Evolutionary conservation across 2,329 filamentous ascomycete species (phyloP).

Genomic region (Byssothecium circinans): DNA sequence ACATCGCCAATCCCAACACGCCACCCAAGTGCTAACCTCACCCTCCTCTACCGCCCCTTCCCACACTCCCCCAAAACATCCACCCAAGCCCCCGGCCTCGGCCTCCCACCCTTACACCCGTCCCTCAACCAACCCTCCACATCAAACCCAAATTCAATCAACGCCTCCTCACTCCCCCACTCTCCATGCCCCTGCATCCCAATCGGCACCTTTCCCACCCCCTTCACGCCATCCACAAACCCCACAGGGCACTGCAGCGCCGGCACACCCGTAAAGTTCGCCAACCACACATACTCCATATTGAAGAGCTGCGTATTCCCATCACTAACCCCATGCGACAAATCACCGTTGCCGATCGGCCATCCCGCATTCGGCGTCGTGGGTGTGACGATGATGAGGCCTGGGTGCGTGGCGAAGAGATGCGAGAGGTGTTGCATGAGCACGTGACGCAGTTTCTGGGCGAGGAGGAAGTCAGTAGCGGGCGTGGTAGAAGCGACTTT

Average conservation of each 20-base stretch:
- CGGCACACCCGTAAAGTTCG: constrained; percentile 80
- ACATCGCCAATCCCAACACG: too few relatives aligned
- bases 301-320: constrained; percentile 71
- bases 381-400: constrained; percentile 76
- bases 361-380: constrained; percentile 76
- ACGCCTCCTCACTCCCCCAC: constrained; percentile 56
- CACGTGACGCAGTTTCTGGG: constrained; percentile 71
- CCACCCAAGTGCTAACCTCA: too few relatives aligned
- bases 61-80: constrained; percentile 37
- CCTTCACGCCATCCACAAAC: constrained; percentile 62
- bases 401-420: constrained; percentile 71
- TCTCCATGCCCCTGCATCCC: constrained; percentile 59
- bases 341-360: constrained; percentile 67
- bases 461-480: constrained; percentile 70
- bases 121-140: constrained; percentile 52
- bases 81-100: constrained; percentile 42
- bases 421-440: constrained; percentile 77
- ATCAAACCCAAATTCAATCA: constrained; percentile 58
- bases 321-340: constrained; percentile 68
- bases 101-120: constrained; percentile 37
- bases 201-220: constrained; percentile 59
- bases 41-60: background rate
- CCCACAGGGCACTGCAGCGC: constrained; percentile 75
- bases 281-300: constrained; percentile 85
- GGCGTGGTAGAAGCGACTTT: constrained; percentile 65